phyloP scores from a whole-genome alignment of 2,329 filamentous ascomycete genomes.

The Phialophora macrospora region DNA sequence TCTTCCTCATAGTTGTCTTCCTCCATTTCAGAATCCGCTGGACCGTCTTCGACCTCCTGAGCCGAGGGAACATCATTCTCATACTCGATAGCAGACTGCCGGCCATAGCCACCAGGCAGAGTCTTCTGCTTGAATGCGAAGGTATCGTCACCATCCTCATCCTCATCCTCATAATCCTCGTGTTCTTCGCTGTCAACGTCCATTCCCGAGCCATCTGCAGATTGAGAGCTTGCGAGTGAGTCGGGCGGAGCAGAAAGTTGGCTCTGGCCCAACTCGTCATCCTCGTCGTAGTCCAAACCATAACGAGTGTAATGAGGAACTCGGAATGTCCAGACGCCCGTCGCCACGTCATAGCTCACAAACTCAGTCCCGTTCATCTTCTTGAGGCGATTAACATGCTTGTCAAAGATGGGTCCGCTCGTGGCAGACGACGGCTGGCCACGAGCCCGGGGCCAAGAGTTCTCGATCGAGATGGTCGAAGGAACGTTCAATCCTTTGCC shows the following conservation, averaged over 20 bases:
- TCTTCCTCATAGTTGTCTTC: conserved; percentile 62
- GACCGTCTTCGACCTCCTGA: conserved; percentile 84
- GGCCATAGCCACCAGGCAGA: conserved; percentile 82
- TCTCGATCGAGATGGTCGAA: conserved; percentile 82
- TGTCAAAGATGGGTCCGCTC: conserved; percentile 70
- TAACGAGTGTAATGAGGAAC: conserved; percentile 99
- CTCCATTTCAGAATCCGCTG: conserved; percentile 68
- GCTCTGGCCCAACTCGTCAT: conserved; percentile 59
- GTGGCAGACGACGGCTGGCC: conserved; percentile 65
- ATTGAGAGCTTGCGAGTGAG: conserved; percentile 42
- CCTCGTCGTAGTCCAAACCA: conserved; percentile 80
- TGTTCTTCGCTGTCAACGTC: conserved; percentile 41
- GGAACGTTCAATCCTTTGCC: conserved; percentile 93
- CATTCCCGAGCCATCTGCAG: conserved; percentile 35
- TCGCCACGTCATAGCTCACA: conserved; percentile 75
- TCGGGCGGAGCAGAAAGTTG: conserved; percentile 58
- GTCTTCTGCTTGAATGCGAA: conserved; percentile 62
- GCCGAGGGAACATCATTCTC: conserved; percentile 66
- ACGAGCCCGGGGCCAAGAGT: conserved; percentile 83
- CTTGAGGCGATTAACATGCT: conserved; percentile 81
- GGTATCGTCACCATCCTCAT: conserved; percentile 63
- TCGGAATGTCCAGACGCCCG: conserved; percentile 85
- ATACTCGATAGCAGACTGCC: conserved; percentile 61
- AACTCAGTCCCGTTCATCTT: conserved; percentile 81
- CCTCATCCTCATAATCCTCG: conserved; percentile 40